Conservation (phyloP, 495 filamentous ascomycete species). For the Xylaria telfairii region DNA sequence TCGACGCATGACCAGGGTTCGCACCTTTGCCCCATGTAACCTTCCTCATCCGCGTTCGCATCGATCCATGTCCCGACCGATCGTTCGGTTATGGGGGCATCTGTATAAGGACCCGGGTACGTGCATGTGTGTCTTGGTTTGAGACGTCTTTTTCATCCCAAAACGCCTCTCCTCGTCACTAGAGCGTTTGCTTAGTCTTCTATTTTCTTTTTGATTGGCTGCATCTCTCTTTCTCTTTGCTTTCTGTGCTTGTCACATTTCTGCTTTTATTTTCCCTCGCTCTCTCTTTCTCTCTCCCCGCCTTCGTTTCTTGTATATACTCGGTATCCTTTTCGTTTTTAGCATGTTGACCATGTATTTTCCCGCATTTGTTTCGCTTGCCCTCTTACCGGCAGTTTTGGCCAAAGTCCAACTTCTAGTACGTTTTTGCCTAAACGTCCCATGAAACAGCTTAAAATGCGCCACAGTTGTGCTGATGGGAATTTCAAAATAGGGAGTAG, state of each 20-base stretch:
- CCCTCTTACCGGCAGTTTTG: constrained; percentile 31
- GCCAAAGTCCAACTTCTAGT: constrained; percentile 45
- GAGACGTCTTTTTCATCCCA: not conserved
- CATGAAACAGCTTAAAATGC: not conserved
- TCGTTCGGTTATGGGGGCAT: constrained; percentile 8
- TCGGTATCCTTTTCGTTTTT: constrained; percentile 6
- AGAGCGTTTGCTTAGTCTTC: not conserved
- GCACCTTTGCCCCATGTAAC: constrained; percentile 14
- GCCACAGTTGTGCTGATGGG: constrained; percentile 2
- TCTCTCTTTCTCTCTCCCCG: constrained; percentile 5
- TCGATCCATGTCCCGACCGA: constrained; percentile 6
- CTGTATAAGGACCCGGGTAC: constrained; percentile 4
- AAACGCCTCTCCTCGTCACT: not conserved
- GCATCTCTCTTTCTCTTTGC: not conserved
- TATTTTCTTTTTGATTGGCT: constrained; percentile 1
- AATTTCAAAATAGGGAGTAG: constrained; percentile 41
- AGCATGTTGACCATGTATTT: constrained; percentile 37
- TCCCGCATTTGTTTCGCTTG: constrained; percentile 28
- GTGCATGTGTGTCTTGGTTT: constrained; percentile 3
- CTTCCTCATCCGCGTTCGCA: constrained; percentile 14
- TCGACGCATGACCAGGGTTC: constrained; percentile 8
- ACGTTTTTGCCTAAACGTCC: constrained; percentile 20
- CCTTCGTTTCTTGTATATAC: constrained; percentile 31
- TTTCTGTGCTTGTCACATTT: not conserved
- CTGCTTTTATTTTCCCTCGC: constrained; percentile 17